Conservation (phyloP, 2,329 filamentous ascomycete genomes). For the Cryphonectria japonica region DNA sequence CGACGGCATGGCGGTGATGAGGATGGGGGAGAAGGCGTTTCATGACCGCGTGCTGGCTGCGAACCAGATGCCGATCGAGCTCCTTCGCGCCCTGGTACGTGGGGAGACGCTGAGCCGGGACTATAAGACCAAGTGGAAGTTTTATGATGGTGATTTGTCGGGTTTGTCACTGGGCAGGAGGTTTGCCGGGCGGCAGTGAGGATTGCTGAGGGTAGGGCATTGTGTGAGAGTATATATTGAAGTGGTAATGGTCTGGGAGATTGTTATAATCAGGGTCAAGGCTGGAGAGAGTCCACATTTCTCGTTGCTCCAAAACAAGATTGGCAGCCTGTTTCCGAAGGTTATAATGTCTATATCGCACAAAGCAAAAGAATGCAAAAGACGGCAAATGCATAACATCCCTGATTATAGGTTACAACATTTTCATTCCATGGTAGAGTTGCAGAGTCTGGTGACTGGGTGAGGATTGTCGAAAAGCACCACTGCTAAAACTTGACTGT, state of each 20-base stretch:
- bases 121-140: constrained; percentile 29
- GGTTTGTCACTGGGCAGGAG: background rate
- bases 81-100: constrained; percentile 25
- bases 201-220: background rate
- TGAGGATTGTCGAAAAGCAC: too few relatives aligned
- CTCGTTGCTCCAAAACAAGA: too few relatives aligned
- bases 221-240: background rate
- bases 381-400: too few relatives aligned
- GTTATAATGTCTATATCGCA: too few relatives aligned
- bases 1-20: constrained; percentile 15
- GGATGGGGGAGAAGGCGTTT: constrained; percentile 53
- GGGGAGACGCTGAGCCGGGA: constrained; percentile 19
- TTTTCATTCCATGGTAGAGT: too few relatives aligned
- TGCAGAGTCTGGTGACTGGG: too few relatives aligned
- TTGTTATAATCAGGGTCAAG: too few relatives aligned
- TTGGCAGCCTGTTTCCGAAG: too few relatives aligned
- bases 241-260: background rate
- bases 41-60: constrained; percentile 56
- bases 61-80: constrained; percentile 39
- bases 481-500: too few relatives aligned
- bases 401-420: too few relatives aligned
- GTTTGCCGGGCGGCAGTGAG: background rate
- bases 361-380: too few relatives aligned
- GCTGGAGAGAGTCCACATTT: too few relatives aligned
- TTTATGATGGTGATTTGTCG: constrained; percentile 11